A percentile compares a stretch with the other conserved stretches of the same genome.
phyloP scores from a whole-genome alignment of 192 early-diverging fungal genomes.

The Cetraspora pellucida region DNA sequence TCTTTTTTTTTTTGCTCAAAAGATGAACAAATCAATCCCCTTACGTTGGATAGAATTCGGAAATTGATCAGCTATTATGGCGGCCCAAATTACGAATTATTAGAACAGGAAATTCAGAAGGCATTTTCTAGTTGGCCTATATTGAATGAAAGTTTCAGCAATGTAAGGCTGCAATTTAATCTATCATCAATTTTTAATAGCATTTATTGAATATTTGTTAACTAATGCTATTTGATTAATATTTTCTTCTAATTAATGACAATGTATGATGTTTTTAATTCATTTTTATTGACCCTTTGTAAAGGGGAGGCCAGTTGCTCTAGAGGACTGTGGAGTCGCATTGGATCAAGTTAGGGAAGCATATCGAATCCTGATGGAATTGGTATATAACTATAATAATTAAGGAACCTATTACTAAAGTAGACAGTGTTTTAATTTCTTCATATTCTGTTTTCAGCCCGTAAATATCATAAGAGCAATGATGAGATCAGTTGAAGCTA shows the following conservation, averaged over 20 bases:
- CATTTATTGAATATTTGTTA: not conserved
- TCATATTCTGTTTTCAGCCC: constrained; percentile 39
- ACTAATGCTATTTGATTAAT: not conserved
- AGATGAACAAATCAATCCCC: constrained; percentile 30
- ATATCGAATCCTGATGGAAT: constrained; percentile 61
- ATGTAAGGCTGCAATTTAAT: constrained; percentile 23
- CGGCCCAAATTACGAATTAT: constrained; percentile 16
- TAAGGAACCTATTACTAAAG: not conserved
- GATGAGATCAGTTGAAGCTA: constrained; percentile 73
- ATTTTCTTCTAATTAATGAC: not conserved
- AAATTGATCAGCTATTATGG: constrained; percentile 44
- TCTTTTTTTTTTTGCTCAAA: not conserved
- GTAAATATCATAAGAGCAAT: constrained; percentile 66
- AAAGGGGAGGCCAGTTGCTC: constrained; percentile 50
- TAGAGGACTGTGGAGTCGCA: constrained; percentile 62
- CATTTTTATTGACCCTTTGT: not conserved
- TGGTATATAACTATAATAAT: constrained; percentile 45
- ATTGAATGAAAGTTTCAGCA: constrained; percentile 67
- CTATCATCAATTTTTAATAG: not conserved
- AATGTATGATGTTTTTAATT: no score
- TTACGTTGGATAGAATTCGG: constrained; percentile 49
- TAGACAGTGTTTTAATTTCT: constrained; percentile 3
- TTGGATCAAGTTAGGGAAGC: constrained; percentile 65
- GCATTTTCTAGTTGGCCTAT: constrained; percentile 61
- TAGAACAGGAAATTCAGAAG: constrained; percentile 53